Evolutionary conservation across 2,329 filamentous ascomycete genomes (phyloP).

Genomic region (Ophioceras dolichostomum): DNA sequence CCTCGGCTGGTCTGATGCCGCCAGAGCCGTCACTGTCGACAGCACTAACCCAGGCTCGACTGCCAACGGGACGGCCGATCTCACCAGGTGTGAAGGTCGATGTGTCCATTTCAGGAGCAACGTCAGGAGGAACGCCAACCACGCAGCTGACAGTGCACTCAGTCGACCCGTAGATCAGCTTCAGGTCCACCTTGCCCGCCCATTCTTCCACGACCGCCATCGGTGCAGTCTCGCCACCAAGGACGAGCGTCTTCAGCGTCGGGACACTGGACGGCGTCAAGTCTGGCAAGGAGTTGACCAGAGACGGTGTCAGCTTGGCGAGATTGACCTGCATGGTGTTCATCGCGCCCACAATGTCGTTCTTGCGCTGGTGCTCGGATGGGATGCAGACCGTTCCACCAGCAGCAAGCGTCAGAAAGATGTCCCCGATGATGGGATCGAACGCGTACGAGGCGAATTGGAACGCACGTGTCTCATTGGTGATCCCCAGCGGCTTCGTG

Average conservation of each 20-base stretch:
- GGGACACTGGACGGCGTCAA: not conserved
- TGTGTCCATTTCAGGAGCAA: not conserved
- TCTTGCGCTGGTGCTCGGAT: not conserved
- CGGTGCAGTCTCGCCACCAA: slow-evolving; percentile 15
- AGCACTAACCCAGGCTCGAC: no score
- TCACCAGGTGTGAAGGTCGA: no score
- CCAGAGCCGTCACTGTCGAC: not conserved
- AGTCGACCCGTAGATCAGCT: slow-evolving; percentile 19
- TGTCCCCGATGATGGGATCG: slow-evolving; percentile 13
- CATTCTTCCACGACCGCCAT: not conserved
- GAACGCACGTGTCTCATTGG: not conserved
- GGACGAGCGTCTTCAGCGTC: slow-evolving; percentile 13
- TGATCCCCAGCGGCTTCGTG: not conserved
- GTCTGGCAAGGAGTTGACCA: not conserved
- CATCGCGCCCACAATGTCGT: not conserved
- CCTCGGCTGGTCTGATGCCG: not conserved
- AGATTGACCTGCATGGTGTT: slow-evolving; percentile 1
- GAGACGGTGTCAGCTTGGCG: not conserved
- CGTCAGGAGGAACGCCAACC: not conserved
- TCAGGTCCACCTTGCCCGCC: slow-evolving; percentile 1
- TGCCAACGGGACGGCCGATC: no score
- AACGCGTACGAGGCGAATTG: not conserved
- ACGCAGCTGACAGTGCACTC: slow-evolving; percentile 11
- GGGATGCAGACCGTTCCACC: slow-evolving; percentile 13
- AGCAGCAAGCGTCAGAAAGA: slow-evolving; percentile 19